These are phyloP conservation scores for Fraxinus excelsior DNA, from an alignment of 257 asterid species.

Conservation along the genomic window DNA sequence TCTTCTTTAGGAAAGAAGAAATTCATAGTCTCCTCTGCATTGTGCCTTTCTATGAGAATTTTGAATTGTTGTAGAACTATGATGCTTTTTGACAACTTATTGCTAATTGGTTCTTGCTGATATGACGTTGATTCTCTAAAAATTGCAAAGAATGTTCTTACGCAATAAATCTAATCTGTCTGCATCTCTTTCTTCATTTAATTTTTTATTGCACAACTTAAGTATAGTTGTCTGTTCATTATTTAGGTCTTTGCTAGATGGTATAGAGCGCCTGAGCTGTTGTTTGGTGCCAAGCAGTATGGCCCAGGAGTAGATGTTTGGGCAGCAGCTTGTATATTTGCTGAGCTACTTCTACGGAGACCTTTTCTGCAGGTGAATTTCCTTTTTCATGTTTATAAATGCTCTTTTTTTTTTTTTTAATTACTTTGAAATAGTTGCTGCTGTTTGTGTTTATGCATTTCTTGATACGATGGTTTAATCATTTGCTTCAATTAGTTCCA, in stretches of 20 bases:
- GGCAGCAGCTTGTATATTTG: conserved; percentile 99
- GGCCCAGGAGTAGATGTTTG: conserved; percentile 97
- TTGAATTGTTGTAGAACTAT: not conserved
- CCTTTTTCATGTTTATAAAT: not conserved
- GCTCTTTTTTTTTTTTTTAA: not conserved
- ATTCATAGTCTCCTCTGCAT: not conserved
- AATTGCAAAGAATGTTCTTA: not conserved
- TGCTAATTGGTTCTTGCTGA: conserved; percentile 14
- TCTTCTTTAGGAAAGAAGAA: not conserved
- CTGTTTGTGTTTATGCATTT: not conserved
- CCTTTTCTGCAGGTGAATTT: conserved; percentile 87
- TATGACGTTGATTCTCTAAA: not conserved
- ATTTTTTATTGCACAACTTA: not conserved
- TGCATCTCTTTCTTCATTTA: conserved; percentile 12
- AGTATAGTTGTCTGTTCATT: not conserved
- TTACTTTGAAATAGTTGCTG: not conserved
- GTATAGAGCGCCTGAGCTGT: conserved; percentile 98
- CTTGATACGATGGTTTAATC: not conserved
- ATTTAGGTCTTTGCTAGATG: conserved; percentile 94
- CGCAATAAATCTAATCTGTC: not conserved
- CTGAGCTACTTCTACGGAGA: conserved; percentile 88
- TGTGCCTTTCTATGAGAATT: conserved; percentile 4
- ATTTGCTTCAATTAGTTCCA: not conserved
- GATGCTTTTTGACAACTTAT: conserved; percentile 6
- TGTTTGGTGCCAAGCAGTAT: conserved; percentile 98